A percentile compares a stretch with the other conserved stretches of the same genome.
These are phyloP conservation scores for Phytophthora sojae DNA, from an alignment of 352 stramenopile genomes.

Conservation along the genomic window DNA sequence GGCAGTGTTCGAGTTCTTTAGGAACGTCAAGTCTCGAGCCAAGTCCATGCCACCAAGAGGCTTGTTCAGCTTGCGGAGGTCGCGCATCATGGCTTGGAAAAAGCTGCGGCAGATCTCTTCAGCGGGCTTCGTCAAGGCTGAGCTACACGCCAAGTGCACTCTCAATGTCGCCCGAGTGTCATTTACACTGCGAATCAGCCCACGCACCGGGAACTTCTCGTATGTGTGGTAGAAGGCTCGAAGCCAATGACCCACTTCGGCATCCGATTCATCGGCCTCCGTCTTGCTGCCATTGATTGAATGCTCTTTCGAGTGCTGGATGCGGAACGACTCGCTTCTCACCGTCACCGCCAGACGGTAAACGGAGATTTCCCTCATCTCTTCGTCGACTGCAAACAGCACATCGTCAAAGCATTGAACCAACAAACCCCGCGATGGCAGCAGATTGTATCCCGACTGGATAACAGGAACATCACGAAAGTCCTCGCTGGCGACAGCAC, in stretches of 20 bases:
- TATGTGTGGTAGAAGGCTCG: slow-evolving; percentile 42
- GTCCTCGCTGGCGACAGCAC: slow-evolving; percentile 46
- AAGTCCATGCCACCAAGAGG: slow-evolving; percentile 51
- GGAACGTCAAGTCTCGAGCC: slow-evolving; percentile 26
- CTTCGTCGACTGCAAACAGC: slow-evolving; percentile 40
- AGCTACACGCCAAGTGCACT: slow-evolving; percentile 33
- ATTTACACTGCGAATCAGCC: slow-evolving; percentile 42
- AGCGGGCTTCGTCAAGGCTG: neutral
- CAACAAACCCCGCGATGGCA: slow-evolving; percentile 16
- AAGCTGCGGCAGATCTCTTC: slow-evolving; percentile 33
- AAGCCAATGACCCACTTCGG: slow-evolving; percentile 32
- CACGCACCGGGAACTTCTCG: slow-evolving; percentile 43
- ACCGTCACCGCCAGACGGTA: slow-evolving; percentile 44
- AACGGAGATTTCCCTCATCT: slow-evolving; percentile 20
- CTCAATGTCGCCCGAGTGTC: slow-evolving; percentile 31
- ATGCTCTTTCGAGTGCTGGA: slow-evolving; percentile 46
- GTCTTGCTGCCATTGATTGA: slow-evolving; percentile 25
- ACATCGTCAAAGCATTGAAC: slow-evolving; percentile 38
- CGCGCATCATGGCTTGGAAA: slow-evolving; percentile 51
- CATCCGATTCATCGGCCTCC: slow-evolving; percentile 9
- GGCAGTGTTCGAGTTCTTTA: neutral
- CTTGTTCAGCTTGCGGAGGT: slow-evolving; percentile 69
- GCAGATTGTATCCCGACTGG: neutral
- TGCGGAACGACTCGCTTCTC: slow-evolving; percentile 64
- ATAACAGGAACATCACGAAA: slow-evolving; percentile 43